Evolutionary conservation across 2,329 filamentous ascomycete species (phyloP), one percentile per base, ranked within the genome.

Genomic region (Zasmidium angulare): DNA sequence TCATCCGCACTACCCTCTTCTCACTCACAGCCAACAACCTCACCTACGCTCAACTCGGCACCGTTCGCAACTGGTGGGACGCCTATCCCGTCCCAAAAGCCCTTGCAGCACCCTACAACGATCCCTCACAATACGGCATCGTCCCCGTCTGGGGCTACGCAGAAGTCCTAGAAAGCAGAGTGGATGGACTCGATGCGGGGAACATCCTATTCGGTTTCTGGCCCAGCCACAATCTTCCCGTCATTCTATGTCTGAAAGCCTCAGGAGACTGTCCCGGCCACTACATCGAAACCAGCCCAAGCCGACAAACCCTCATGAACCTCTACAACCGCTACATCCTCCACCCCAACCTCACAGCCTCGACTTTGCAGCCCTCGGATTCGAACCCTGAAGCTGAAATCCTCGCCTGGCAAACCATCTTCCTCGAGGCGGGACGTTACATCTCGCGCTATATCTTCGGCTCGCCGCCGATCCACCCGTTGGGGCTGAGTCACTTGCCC

Each of bases 111-210:
- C 68, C 70, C 1, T 75, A 73, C 67, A 74, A 76, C 63, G 72
- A 81, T 63, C 29, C 53, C 2, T 48, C 67, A 1, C 64, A 66
- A n/a, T 82, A 79, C 71, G 79, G 78, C 2, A 78, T 80, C 59
- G 77, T 78, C 12, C 76, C 77, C 46, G 77, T 75, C n/a, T 82
- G 80, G 79, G 81, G 81, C 0, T 80, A 77, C 55, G 79, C 74
- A 7, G 68, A 73, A 22, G 74, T 81, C 3, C 48, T 77, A 4
- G 76, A 78, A 2, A 78, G 74, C n/a, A 80, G 71, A 0, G 68
- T 78, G 3, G 52, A 70, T 1, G 67, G 62, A 4, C 65, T 81
- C 1, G 49, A 68, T 0, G 49, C 58, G 1, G 79, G 76, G 4
- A 71, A 71, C 0, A 63, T 74, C 1, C 59, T 82, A 0, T 81